Base-by-base conservation (phyloP, 768 basidiomycete species). In the Brasilioporus rufonigricans region DNA sequence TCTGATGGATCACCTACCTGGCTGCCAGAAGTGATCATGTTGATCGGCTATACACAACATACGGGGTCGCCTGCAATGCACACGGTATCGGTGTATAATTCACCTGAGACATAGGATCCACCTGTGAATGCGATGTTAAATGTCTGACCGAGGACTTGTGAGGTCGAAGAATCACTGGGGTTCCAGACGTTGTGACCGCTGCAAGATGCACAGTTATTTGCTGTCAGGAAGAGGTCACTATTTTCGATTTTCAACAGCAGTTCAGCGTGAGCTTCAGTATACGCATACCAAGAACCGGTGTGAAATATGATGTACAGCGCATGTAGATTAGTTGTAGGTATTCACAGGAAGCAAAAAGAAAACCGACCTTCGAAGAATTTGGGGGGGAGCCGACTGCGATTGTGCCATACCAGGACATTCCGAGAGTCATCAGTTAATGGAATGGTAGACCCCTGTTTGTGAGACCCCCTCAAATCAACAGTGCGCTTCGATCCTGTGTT, bases 61-160 rank as follows among this genome's bases (percentile, higher is more conserved):
- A 60, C 62, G 0, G 19, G 47, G 44, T 39, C 39, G 1, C 44
- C 52, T 2, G 49, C 49, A 16, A 62, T 39, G 9, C 50, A 36
- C 4, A 64, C 50, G 1, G 35, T 55, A 49, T 81, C 80, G 11
- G 50, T 70, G 58, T 73, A 80, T 44, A 72, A 64, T 14, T 64
- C 55, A 13, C 76, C 78, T 0, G 48, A 39, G 16, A 74, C 73
- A 0, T 52, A 48, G 10, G 50, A 33, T 1, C 76, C 73, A 50
- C 75, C 75, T 16, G 72, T 75, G 54, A 71, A 81, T 4, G 18
- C 0, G 47, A 78, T 62, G 2, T 26, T 36, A 56, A 76, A 73
- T 1, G 53, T 39, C 40, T 65, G 38, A 2, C 48, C 38, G 18
- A 61, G 14, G 49, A 65, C 59, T 1, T 46, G 19, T 1, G 76